These are phyloP conservation scores for Podila clonocystis DNA, from an alignment of 192 early-diverging fungal genomes.

Conservation along the genomic window DNA sequence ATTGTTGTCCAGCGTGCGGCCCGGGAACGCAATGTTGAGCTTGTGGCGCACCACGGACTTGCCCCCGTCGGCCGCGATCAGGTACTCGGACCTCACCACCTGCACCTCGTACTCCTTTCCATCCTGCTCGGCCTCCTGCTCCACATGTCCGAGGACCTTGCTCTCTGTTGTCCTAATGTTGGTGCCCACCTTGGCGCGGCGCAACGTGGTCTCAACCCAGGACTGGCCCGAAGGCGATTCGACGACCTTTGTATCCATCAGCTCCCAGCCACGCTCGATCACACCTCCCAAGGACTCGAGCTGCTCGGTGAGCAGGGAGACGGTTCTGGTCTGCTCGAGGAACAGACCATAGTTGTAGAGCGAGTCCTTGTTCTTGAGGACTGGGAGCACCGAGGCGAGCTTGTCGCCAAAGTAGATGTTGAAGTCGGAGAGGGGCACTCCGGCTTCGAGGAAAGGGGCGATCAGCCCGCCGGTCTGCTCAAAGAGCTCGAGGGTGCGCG, in stretches of 20 bases:
- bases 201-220: slow-evolving; percentile 36
- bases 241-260: slow-evolving; percentile 38
- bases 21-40: slow-evolving; percentile 45
- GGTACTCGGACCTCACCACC: slow-evolving; percentile 30
- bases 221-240: neutral
- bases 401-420: slow-evolving; percentile 18
- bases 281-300: slow-evolving; percentile 18
- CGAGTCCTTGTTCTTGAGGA: neutral
- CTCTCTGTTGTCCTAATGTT: slow-evolving; percentile 39
- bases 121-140: slow-evolving; percentile 30
- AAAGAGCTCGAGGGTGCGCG: slow-evolving; percentile 43
- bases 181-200: slow-evolving; percentile 20
- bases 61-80: slow-evolving; percentile 50
- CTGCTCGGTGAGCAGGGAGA: slow-evolving; percentile 14
- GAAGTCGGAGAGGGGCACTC: neutral
- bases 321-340: slow-evolving; percentile 20
- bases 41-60: slow-evolving; percentile 47
- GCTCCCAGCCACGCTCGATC: slow-evolving; percentile 42
- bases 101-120: slow-evolving; percentile 27
- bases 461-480: slow-evolving; percentile 24
- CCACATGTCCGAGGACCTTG: slow-evolving; percentile 24
- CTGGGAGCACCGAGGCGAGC: neutral
- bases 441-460: slow-evolving; percentile 13
- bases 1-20: slow-evolving; percentile 36
- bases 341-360: slow-evolving; percentile 19